Evolutionary conservation across 371 early-diverging fungal species (phyloP).

Genomic region (Apophysomyces ossiformis): DNA sequence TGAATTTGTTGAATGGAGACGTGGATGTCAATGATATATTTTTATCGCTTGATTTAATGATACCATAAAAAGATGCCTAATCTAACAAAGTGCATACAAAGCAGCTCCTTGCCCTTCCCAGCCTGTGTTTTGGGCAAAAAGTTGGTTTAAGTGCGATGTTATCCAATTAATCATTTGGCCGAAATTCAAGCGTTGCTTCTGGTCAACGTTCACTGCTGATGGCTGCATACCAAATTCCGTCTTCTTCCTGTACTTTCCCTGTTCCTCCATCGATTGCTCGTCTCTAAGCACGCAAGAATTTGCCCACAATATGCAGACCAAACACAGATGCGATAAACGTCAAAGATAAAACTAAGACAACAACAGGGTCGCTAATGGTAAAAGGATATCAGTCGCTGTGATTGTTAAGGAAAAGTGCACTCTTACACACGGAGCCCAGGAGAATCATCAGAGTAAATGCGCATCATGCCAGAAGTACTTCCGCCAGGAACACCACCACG

Average conservation of each 20-base stretch:
- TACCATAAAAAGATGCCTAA: neutral
- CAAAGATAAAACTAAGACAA: slow-evolving; percentile 83
- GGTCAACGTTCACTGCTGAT: neutral
- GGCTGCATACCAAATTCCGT: neutral
- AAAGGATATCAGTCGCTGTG: neutral
- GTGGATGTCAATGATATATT: neutral
- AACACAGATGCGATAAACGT: slow-evolving; percentile 39
- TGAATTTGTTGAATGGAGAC: slow-evolving; percentile 70
- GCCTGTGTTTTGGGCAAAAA: neutral
- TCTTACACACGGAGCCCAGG: slow-evolving; percentile 93
- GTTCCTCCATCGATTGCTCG: neutral
- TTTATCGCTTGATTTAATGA: neutral
- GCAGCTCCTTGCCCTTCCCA: neutral
- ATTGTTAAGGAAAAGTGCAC: neutral
- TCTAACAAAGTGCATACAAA: neutral
- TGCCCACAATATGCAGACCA: slow-evolving; percentile 46
- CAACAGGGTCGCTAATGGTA: slow-evolving; percentile 86
- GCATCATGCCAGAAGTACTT: slow-evolving; percentile 81
- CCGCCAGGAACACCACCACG: slow-evolving; percentile 55
- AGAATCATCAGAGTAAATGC: slow-evolving; percentile 93
- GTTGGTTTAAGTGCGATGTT: neutral
- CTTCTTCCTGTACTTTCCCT: neutral
- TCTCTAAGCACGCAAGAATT: slow-evolving; percentile 33
- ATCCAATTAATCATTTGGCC: too few relatives aligned
- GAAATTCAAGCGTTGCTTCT: neutral